phyloP scores from a whole-genome alignment of 768 basidiomycete genomes.

The Lactarius hatsudake region DNA sequence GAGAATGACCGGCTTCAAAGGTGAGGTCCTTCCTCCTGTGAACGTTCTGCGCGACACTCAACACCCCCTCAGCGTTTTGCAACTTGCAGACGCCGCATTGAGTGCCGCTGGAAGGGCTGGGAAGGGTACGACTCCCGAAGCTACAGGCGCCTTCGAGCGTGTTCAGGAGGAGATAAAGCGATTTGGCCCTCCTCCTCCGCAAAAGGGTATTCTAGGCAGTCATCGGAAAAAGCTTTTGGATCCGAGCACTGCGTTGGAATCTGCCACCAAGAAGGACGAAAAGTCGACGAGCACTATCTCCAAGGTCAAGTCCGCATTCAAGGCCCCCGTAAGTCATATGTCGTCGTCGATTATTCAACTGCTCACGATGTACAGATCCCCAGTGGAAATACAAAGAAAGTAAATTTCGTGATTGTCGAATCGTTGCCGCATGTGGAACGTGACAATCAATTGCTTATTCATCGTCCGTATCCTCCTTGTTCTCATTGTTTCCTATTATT shows the following conservation, averaged over 20 bases:
- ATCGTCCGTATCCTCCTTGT: background rate
- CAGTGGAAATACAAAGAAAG: background rate
- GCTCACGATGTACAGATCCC: background rate
- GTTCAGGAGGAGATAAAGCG: background rate
- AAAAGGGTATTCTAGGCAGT: background rate
- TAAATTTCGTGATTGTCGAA: background rate
- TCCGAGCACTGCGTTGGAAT: background rate
- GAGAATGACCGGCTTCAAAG: background rate
- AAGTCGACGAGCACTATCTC: background rate
- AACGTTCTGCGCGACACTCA: background rate
- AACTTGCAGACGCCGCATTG: constrained; percentile 7
- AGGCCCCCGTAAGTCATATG: background rate
- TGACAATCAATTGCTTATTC: background rate
- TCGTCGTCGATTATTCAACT: background rate
- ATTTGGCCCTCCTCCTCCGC: background rate
- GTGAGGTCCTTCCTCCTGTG: background rate
- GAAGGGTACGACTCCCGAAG: background rate
- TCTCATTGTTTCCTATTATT: background rate
- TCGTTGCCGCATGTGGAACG: background rate
- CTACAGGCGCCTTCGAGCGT: background rate
- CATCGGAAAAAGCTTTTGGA: background rate
- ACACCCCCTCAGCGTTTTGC: background rate
- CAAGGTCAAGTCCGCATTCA: background rate
- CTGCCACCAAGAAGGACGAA: background rate
- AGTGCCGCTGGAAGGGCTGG: background rate